Evolutionary conservation across 179 eudicot genomes (phyloP).

Genomic region (Carnegiea gigantea): DNA sequence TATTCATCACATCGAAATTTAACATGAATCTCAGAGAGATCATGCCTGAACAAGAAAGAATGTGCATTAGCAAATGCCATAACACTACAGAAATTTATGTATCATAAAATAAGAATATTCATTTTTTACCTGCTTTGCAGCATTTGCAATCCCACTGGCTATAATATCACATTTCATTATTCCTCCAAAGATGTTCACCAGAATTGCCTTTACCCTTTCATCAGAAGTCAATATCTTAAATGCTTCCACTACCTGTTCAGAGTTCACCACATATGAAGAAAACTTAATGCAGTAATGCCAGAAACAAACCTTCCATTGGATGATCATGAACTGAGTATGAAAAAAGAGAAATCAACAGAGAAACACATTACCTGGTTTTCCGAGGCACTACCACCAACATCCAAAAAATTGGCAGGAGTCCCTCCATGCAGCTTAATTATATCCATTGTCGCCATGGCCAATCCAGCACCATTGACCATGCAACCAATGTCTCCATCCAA

Average conservation of each 20-base stretch:
- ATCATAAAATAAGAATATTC: not conserved
- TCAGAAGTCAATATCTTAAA: conserved; percentile 94
- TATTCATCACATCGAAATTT: too few species aligned
- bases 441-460: conserved; percentile 99
- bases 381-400: conserved; percentile 98
- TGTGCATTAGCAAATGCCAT: not conserved
- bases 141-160: conserved; percentile 98
- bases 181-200: conserved; percentile 98
- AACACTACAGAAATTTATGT: not conserved
- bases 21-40: too few species aligned
- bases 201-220: conserved; percentile 91
- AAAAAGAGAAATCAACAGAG: not conserved
- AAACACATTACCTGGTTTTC: conserved; percentile 65
- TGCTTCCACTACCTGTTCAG: conserved; percentile 86
- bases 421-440: conserved; percentile 95
- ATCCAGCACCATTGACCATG: conserved; percentile 99
- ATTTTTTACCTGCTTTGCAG: conserved; percentile 74
- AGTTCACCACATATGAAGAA: not conserved
- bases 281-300: not conserved
- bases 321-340: not conserved
- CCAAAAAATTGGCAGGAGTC: conserved; percentile 97
- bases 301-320: not conserved
- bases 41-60: not conserved
- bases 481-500: conserved; percentile 99
- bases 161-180: conserved; percentile 97